Evolutionary conservation across 306 rosid genomes (phyloP).

Genomic region (Pueraria montana): DNA sequence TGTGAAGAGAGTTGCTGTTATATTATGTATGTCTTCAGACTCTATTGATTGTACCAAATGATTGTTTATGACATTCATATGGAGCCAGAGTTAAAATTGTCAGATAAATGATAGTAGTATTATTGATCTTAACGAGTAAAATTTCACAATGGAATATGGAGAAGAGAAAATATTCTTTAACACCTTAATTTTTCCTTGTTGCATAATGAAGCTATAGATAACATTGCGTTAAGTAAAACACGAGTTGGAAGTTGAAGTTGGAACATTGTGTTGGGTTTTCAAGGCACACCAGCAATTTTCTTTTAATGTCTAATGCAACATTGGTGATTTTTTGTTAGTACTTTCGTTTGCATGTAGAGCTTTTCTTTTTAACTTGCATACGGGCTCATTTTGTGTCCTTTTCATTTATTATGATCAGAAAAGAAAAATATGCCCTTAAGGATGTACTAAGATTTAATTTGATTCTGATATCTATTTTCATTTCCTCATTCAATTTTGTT

Average conservation of each 20-base stretch:
- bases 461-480: constrained; percentile 40
- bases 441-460: constrained; percentile 22
- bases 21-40: background rate
- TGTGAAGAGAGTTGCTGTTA: background rate
- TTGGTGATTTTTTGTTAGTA: background rate
- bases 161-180: constrained; percentile 6
- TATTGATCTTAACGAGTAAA: constrained; percentile 26
- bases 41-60: constrained; percentile 18
- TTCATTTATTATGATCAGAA: constrained; percentile 9
- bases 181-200: background rate
- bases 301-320: no score
- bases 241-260: constrained; percentile 1
- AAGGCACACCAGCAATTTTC: background rate
- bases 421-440: constrained; percentile 33
- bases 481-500: constrained; percentile 37
- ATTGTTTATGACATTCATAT: constrained; percentile 8
- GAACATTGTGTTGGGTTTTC: constrained; percentile 33
- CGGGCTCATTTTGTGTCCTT: background rate
- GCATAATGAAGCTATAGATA: constrained; percentile 11
- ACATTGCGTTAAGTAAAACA: constrained; percentile 3
- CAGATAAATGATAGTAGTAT: background rate
- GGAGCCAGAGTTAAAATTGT: constrained; percentile 24
- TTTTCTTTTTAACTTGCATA: constrained; percentile 31
- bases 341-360: constrained; percentile 1
- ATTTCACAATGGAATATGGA: background rate